A percentile compares a stretch with the other conserved stretches of the same genome.
These are phyloP conservation scores for Prinsepia uniflora DNA, from an alignment of 306 rosid species.

Conservation along the genomic window DNA sequence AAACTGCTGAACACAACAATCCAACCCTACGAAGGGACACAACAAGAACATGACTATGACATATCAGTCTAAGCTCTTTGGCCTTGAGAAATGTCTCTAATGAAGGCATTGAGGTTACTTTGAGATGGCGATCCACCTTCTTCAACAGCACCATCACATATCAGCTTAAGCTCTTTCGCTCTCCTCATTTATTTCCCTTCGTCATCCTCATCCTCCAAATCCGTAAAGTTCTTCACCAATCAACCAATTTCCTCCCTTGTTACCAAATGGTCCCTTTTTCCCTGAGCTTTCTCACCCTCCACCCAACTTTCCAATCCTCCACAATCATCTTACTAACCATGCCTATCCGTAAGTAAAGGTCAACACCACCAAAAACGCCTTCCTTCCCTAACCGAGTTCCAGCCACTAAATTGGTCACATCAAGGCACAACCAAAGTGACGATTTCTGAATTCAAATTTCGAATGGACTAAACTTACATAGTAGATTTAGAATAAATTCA, in stretches of 20 bases:
- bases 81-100: conserved; percentile 18
- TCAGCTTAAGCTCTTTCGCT: conserved; percentile 28
- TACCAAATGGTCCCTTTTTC: conserved; percentile 29
- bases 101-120: conserved; percentile 26
- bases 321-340: conserved; percentile 32
- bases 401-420: conserved; percentile 69
- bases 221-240: conserved; percentile 40
- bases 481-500: too few relatives aligned
- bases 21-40: too few relatives aligned
- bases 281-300: conserved; percentile 37
- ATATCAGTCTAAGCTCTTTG: too few relatives aligned
- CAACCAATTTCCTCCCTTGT: conserved; percentile 29
- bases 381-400: conserved; percentile 58
- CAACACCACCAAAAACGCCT: conserved; percentile 51
- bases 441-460: too few relatives aligned
- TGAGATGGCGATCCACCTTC: conserved; percentile 43
- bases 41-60: too few relatives aligned
- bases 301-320: conserved; percentile 58
- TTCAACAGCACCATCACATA: conserved; percentile 28
- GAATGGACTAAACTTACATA: too few relatives aligned
- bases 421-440: conserved; percentile 34
- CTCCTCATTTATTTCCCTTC: conserved; percentile 37
- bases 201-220: conserved; percentile 29
- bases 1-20: too few relatives aligned
- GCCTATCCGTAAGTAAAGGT: conserved; percentile 38